Conservation (phyloP, 345 rosid genomes). For the Passiflora organensis region DNA sequence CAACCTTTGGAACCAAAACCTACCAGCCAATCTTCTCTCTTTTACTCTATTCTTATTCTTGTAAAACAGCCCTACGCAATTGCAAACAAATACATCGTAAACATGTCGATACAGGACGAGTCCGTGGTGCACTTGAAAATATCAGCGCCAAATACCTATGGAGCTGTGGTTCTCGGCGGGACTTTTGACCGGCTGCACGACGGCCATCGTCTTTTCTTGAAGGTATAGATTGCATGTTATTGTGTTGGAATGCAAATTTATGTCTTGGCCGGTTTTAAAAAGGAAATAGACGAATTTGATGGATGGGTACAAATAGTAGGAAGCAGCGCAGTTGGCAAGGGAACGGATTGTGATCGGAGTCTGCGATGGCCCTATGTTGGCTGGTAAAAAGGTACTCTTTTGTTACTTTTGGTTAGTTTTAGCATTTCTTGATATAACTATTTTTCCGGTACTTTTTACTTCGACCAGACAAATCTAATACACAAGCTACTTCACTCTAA, state of each 20-base stretch:
- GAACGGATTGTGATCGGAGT: constrained; percentile 72
- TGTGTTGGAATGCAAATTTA: not conserved
- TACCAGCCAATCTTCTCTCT: too few relatives aligned
- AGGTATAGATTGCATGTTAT: constrained; percentile 26
- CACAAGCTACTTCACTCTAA: too few relatives aligned
- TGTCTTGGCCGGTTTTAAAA: not conserved
- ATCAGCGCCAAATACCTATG: constrained; percentile 48
- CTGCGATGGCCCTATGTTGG: constrained; percentile 83
- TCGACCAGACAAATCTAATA: too few relatives aligned
- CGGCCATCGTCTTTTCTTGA: constrained; percentile 85
- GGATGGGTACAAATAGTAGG: constrained; percentile 28
- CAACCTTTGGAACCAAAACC: too few relatives aligned
- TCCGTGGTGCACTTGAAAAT: constrained; percentile 13
- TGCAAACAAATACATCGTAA: too few relatives aligned
- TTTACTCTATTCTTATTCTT: too few relatives aligned
- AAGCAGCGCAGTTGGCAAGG: constrained; percentile 57
- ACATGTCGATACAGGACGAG: constrained; percentile 9
- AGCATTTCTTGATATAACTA: too few relatives aligned
- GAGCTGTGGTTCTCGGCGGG: constrained; percentile 84
- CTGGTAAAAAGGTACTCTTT: constrained; percentile 47
- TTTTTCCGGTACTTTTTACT: too few relatives aligned
- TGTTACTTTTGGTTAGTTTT: too few relatives aligned
- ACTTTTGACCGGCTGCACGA: constrained; percentile 89
- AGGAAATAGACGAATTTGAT: too few relatives aligned
- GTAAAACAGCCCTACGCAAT: too few relatives aligned